Conservation (phyloP, 768 basidiomycete genomes). For the Amylocystis lapponica region DNA sequence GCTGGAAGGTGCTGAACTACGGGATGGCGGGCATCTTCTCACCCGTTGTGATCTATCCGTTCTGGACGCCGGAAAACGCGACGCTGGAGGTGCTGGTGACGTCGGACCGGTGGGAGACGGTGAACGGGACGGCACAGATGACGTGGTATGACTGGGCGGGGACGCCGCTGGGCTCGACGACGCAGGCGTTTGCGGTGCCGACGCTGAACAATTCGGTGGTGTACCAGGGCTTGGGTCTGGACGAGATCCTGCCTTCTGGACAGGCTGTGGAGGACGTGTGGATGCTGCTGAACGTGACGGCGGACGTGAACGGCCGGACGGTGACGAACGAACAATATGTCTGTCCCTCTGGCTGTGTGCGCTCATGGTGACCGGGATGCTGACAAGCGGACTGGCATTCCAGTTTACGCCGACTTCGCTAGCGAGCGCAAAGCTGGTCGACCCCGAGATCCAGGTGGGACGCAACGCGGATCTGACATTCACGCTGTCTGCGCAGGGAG, state of each 20-base stretch:
- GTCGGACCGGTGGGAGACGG: slow-evolving; percentile 46
- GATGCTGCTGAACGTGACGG: slow-evolving; percentile 45
- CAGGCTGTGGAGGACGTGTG: slow-evolving; percentile 39
- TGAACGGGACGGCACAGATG: slow-evolving; percentile 40
- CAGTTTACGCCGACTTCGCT: slow-evolving; percentile 51
- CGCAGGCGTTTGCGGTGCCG: slow-evolving; percentile 37
- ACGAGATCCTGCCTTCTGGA: slow-evolving; percentile 40
- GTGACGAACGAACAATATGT: slow-evolving; percentile 51
- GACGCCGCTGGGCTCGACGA: slow-evolving; percentile 31
- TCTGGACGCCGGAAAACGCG: slow-evolving; percentile 47
- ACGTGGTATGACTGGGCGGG: slow-evolving; percentile 59
- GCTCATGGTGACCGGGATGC: no score
- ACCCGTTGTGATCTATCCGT: slow-evolving; percentile 47
- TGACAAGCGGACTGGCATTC: neutral
- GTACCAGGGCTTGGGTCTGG: slow-evolving; percentile 34
- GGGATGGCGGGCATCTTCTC: slow-evolving; percentile 39
- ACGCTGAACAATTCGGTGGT: slow-evolving; percentile 46
- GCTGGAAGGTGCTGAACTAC: slow-evolving; percentile 58
- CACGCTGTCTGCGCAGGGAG: slow-evolving; percentile 45
- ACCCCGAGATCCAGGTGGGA: slow-evolving; percentile 41
- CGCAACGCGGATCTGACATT: slow-evolving; percentile 35
- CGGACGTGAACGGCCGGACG: slow-evolving; percentile 30
- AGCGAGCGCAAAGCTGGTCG: slow-evolving; percentile 39
- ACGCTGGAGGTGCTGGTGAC: slow-evolving; percentile 44
- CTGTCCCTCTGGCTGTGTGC: no score